Base-by-base conservation (phyloP, 768 basidiomycete genomes). In the Tricholomella constricta region DNA sequence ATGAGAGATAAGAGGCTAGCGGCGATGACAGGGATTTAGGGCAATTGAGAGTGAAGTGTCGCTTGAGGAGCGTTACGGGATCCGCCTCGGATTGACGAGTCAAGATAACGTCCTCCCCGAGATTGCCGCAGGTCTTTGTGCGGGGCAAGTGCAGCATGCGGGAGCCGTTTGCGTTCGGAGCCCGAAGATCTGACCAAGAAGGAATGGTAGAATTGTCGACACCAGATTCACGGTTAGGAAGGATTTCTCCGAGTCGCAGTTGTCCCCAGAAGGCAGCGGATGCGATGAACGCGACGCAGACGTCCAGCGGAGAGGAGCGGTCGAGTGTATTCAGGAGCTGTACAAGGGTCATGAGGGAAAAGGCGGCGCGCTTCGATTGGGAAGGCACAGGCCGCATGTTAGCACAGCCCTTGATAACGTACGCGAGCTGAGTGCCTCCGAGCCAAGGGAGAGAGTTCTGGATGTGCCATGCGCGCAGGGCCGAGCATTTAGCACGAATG, bases 401-500 rank as follows among this genome's bases (percentile, higher is more conserved):
- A 7, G 51, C 41, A 2, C 63, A 54, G 0, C 69, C 67, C 6
- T 61, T 55, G 0, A 71, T 35, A 0, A 70, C 51, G n/a, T 68
- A 63, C 19, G 49, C 31, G 0, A 74, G 64, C 1, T 54, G 55
- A 0, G 36, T 1, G 1, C 56, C 45, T 0, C 63, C 65, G 0
- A 54, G 34, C 67, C 66, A 76, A 0, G 51, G 34, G 2, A 60
- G 27, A 8, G 57, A 34, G 26, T 74, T 61, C 31, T 25, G 7
- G n/a, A 63, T 53, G 42, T 76, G 74, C 71, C 72, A 76, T 1
- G 69, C 68, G 5, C 62, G 65, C 2, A 74, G n/a, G 0, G 54
- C 72, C 8, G 56, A 46, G 4, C 72, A 37, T 12, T 68, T 55
- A 20, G 61, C 61, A 2, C 52, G 37, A 12, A 67, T 48, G 0